phyloP scores from a whole-genome alignment of 1,139 yeast genomes.

The Lodderomyces orthopsilosis region DNA sequence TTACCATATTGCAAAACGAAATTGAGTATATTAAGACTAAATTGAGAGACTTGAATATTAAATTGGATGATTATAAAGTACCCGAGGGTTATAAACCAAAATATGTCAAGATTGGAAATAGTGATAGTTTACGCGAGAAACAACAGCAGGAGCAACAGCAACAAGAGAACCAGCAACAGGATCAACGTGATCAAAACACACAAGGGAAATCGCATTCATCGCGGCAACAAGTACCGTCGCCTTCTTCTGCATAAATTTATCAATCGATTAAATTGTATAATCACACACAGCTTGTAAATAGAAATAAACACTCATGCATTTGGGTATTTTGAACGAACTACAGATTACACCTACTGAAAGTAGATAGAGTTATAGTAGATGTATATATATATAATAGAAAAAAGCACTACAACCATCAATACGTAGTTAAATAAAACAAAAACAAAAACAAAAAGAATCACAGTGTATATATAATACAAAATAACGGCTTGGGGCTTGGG shows the following conservation, averaged over 20 bases:
- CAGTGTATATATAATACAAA: conserved; percentile 17
- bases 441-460: conserved; percentile 8
- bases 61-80: conserved; percentile 45
- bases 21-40: conserved; percentile 50
- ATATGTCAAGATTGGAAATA: conserved; percentile 29
- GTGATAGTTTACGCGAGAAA: not conserved
- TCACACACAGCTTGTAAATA: too few species aligned
- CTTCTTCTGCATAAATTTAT: too few species aligned
- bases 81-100: conserved; percentile 48
- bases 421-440: conserved; percentile 2
- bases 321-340: not conserved
- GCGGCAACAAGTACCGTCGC: too few species aligned
- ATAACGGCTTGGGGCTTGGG: too few species aligned
- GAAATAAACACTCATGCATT: too few species aligned
- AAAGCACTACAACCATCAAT: too few species aligned
- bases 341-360: not conserved
- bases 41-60: conserved; percentile 25
- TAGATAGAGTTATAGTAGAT: not conserved
- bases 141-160: not conserved
- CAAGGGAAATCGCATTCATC: too few species aligned
- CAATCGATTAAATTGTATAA: too few species aligned
- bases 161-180: not conserved
- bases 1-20: conserved; percentile 65
- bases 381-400: conserved; percentile 1
- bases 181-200: too few species aligned